Percentiles rank a stretch among this genome's conserved stretches.
Evolutionary conservation across 2,329 filamentous ascomycete species (phyloP).

Genomic region (Fusarium dimerum): DNA sequence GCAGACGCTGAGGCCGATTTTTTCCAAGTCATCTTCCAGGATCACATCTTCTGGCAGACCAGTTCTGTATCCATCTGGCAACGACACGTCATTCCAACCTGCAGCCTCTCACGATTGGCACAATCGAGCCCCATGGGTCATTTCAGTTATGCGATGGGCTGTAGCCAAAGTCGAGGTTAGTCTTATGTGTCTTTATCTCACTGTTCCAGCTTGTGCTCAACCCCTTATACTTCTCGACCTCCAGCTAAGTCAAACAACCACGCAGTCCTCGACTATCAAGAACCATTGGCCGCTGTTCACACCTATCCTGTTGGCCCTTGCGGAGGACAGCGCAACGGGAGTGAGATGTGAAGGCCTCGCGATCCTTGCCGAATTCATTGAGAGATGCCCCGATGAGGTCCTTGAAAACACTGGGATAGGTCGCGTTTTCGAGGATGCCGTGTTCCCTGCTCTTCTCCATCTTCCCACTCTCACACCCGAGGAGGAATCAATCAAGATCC

Average conservation of each 20-base stretch:
- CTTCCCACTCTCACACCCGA: conserved; percentile 78
- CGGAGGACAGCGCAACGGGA: conserved; percentile 60
- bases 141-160: conserved; percentile 51
- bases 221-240: background rate
- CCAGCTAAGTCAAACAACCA: conserved; percentile 2
- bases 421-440: conserved; percentile 66
- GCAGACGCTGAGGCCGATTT: conserved; percentile 66
- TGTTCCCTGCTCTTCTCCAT: conserved; percentile 72
- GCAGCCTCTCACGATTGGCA: conserved; percentile 26
- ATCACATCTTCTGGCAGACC: conserved; percentile 34
- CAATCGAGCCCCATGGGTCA: conserved; percentile 15
- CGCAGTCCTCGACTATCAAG: conserved; percentile 46
- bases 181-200: background rate
- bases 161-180: conserved; percentile 53
- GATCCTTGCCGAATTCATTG: conserved; percentile 56
- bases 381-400: conserved; percentile 51
- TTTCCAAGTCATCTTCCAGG: conserved; percentile 55
- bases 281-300: conserved; percentile 68
- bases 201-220: background rate
- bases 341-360: conserved; percentile 58
- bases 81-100: conserved; percentile 1
- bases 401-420: conserved; percentile 65
- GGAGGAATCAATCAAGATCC: conserved; percentile 64
- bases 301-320: conserved; percentile 68
- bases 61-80: conserved; percentile 20